phyloP scores from a whole-genome alignment of 2,329 filamentous ascomycete genomes.

The Diplodia mutila region DNA sequence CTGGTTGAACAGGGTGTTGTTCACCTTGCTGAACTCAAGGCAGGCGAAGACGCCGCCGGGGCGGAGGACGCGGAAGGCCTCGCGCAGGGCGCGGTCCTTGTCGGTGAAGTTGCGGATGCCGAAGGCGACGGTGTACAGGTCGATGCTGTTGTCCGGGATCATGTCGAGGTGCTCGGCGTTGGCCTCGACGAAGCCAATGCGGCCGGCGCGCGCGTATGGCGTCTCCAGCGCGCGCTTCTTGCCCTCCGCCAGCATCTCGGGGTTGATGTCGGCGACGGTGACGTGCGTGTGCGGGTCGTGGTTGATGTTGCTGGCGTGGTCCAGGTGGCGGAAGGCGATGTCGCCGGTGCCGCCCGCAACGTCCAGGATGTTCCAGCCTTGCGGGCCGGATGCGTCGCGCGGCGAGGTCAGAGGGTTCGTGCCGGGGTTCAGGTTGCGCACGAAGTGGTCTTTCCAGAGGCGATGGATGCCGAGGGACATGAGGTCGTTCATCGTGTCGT shows the following conservation, averaged over 20 bases:
- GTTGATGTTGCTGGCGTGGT: conserved; percentile 82
- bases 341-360: conserved; percentile 97
- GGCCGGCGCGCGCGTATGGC: conserved; percentile 58
- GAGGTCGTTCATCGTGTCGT: conserved; percentile 98
- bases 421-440: conserved; percentile 86
- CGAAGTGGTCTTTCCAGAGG: conserved; percentile 97
- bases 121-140: conserved; percentile 96
- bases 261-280: conserved; percentile 94
- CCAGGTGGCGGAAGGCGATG: conserved; percentile 94
- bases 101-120: conserved; percentile 97
- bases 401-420: conserved; percentile 53
- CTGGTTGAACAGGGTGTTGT: conserved; percentile 75
- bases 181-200: conserved; percentile 78
- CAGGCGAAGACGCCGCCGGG: conserved; percentile 96
- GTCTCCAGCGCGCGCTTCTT: conserved; percentile 72
- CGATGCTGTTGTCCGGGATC: conserved; percentile 73
- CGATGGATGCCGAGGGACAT: conserved; percentile 98
- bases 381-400: conserved; percentile 28
- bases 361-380: conserved; percentile 80
- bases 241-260: conserved; percentile 89
- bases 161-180: conserved; percentile 78
- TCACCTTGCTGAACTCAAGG: conserved; percentile 90
- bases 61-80: conserved; percentile 86
- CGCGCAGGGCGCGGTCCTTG: conserved; percentile 78
- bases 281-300: conserved; percentile 79